A percentile compares a stretch with the other conserved stretches of the same genome.
Conservation (phyloP, 2,329 filamentous ascomycete species). For the Leptodontidium sp. region DNA sequence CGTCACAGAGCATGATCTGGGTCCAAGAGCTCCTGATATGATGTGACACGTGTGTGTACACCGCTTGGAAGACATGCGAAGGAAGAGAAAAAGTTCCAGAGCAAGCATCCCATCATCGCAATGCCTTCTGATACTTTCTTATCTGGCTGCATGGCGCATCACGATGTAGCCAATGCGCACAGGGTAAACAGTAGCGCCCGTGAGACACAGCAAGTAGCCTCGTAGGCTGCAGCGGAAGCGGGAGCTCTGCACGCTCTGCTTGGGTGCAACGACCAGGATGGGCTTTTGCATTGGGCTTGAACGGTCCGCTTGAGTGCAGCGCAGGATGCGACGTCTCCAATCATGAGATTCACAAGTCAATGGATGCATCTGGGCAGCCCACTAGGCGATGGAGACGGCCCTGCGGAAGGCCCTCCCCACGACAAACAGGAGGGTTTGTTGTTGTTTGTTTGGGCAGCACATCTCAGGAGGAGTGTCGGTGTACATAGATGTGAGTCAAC, state of each 20-base stretch:
- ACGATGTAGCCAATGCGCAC: slow-evolving; percentile 1
- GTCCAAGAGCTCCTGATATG: slow-evolving; percentile 25
- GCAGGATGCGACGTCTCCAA: slow-evolving; percentile 5
- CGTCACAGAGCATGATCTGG: slow-evolving; percentile 32
- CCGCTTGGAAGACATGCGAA: slow-evolving; percentile 22
- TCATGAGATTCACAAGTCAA: background rate
- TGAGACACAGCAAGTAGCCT: slow-evolving; percentile 3
- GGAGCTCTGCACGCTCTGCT: slow-evolving; percentile 5
- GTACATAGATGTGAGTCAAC: slow-evolving; percentile 9
- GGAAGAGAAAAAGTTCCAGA: slow-evolving; percentile 8
- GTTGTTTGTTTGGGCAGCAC: slow-evolving; percentile 6
- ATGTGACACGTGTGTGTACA: slow-evolving; percentile 36
- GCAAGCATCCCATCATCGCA: background rate
- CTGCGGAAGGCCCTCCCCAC: background rate
- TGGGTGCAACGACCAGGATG: slow-evolving; percentile 9
- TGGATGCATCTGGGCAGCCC: slow-evolving; percentile 3
- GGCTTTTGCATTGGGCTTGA: slow-evolving; percentile 12
- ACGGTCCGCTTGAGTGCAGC: slow-evolving; percentile 17
- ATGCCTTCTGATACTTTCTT: background rate
- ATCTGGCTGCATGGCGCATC: slow-evolving; percentile 11
- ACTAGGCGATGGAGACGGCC: slow-evolving; percentile 10
- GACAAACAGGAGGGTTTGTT: slow-evolving; percentile 3
- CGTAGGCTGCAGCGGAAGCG: slow-evolving; percentile 9
- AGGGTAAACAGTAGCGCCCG: slow-evolving; percentile 1
- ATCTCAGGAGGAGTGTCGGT: slow-evolving; percentile 8